Conservation (phyloP, 2,329 filamentous ascomycete species). For the Trichoderma arundinaceum region DNA sequence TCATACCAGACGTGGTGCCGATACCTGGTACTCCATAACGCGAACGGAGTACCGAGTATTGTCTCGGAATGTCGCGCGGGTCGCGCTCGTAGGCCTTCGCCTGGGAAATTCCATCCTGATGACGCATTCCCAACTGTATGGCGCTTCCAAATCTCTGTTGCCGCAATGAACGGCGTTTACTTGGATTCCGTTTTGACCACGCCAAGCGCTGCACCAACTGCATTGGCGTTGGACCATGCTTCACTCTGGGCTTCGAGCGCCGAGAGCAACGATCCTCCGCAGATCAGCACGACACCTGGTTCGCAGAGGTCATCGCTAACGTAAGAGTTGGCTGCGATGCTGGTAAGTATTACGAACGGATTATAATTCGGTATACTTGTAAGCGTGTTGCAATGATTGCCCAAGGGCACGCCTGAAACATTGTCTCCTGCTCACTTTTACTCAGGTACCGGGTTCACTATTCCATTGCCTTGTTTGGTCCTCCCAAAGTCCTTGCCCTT, state of each 20-base stretch:
- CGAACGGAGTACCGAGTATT: neutral
- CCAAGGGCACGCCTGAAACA: constrained; percentile 22
- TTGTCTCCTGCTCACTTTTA: neutral
- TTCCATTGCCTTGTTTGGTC: neutral
- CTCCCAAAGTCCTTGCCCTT: neutral
- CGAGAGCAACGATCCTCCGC: constrained; percentile 9
- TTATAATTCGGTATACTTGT: too few relatives aligned
- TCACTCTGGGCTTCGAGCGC: neutral
- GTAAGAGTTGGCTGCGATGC: constrained; percentile 10
- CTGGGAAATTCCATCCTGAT: neutral
- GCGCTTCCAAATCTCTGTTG: constrained; percentile 1
- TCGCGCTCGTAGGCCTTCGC: neutral
- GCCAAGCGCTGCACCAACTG: neutral
- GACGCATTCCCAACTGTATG: neutral
- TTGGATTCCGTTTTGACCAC: neutral
- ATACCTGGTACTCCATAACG: neutral
- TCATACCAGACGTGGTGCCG: neutral
- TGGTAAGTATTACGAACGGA: neutral
- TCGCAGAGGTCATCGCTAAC: constrained; percentile 15
- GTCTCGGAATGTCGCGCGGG: neutral
- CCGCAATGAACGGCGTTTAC: neutral
- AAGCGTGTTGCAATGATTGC: neutral
- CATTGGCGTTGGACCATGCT: constrained; percentile 3
- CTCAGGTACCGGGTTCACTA: neutral
- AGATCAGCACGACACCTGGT: constrained; percentile 15